Evolutionary conservation across 176 grass and related monocot species (phyloP).

Genomic region (Melocanna baccifera): DNA sequence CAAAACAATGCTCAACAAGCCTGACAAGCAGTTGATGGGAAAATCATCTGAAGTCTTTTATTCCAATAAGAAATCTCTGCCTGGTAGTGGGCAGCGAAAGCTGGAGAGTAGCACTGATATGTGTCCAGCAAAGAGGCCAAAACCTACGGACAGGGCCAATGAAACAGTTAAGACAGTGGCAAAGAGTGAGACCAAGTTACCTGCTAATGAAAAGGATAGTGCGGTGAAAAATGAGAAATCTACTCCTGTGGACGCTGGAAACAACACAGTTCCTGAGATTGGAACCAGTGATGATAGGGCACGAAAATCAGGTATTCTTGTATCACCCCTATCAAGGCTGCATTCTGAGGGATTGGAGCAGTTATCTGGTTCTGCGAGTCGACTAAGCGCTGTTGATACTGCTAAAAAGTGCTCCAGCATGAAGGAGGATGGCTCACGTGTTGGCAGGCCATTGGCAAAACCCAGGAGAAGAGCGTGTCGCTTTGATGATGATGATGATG

Average conservation of each 20-base stretch:
- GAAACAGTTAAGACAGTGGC: constrained; percentile 34
- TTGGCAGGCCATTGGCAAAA: constrained; percentile 36
- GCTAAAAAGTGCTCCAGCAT: constrained; percentile 44
- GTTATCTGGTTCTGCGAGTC: constrained; percentile 31
- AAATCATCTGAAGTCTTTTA: constrained; percentile 33
- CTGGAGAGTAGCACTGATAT: constrained; percentile 38
- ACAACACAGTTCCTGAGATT: constrained; percentile 28
- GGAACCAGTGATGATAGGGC: constrained; percentile 20
- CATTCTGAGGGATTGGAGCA: constrained; percentile 34
- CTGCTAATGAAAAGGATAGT: constrained; percentile 24
- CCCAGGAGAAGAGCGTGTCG: constrained; percentile 61
- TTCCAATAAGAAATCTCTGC: constrained; percentile 40
- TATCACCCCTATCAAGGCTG: constrained; percentile 33
- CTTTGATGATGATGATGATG: constrained; percentile 53
- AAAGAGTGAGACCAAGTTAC: constrained; percentile 23
- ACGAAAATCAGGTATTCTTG: constrained; percentile 13
- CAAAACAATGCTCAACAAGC: constrained; percentile 27
- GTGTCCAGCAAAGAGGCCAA: constrained; percentile 45
- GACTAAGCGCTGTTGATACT: constrained; percentile 28
- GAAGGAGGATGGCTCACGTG: constrained; percentile 35
- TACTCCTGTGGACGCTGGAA: constrained; percentile 22
- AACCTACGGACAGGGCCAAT: constrained; percentile 31
- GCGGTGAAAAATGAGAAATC: constrained; percentile 43
- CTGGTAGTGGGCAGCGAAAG: constrained; percentile 39
- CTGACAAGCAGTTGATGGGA: constrained; percentile 36